Base-by-base conservation (phyloP, 306 rosid species). In the Medicago truncatula region DNA sequence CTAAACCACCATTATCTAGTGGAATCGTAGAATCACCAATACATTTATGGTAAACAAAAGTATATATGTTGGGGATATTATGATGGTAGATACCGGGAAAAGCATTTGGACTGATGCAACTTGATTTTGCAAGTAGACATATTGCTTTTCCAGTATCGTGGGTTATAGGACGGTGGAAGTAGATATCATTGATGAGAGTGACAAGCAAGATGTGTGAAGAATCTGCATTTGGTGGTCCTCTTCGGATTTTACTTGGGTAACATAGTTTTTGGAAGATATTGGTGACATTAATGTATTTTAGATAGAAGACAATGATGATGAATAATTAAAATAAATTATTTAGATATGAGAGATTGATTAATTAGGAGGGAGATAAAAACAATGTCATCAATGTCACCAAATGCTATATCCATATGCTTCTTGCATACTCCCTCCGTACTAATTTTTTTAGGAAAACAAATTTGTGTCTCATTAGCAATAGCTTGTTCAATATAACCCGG, bases 111-210 rank as follows among this genome's bases (percentile, higher is more conserved):
- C 38, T 25, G 38, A 58, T 25, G 14, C 65, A 59, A 59, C 65
- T 59, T 31, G 41, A 9, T 61, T 61, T 60, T 31, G 67, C 67
- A 61, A 61, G 67, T 61, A 43, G 67, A 61, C 44, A 61, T 61
- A 61, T 14, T 34, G 21, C 44, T 61, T 31, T 61, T 31, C 41
- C 67, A 6, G 21, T 31, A 7, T 61, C 40, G 43, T 61, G 67
- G 41, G 43, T 18, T 61, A 61, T 44, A 34, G 11, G 67, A 43
- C 20, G 1, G 67, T 61, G 67, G 44, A 61, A 14, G 41, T 31
- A 61, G 18, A 61, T 31, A 61, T 61, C 44, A 15, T 8, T 61
- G 3, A n/a, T 31, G 67, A 61, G 20, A 15, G 44, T 2, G 12
- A 61, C 20, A 15, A 1, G 18, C 41, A 59, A 13, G 10, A 28